These are phyloP conservation scores for Fonsecaea monophora DNA, from an alignment of 2,329 filamentous ascomycete genomes.

Conservation along the genomic window DNA sequence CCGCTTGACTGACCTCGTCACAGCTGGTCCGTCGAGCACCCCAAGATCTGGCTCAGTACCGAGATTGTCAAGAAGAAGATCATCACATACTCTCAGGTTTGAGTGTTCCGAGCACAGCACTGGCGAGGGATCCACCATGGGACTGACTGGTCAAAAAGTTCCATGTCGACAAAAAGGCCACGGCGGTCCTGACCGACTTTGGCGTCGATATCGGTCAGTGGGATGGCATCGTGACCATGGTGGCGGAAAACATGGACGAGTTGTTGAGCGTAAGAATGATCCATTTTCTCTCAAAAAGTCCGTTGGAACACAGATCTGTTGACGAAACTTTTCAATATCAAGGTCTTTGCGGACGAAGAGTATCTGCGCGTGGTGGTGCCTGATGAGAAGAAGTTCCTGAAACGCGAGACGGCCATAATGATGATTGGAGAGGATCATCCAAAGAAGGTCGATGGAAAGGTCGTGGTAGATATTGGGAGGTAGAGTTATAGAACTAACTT, in stretches of 20 bases:
- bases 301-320: neutral
- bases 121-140: neutral
- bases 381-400: conserved; percentile 9
- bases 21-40: neutral
- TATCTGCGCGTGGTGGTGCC: conserved; percentile 12
- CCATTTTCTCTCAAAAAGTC: neutral
- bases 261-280: neutral
- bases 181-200: neutral
- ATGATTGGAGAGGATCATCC: conserved; percentile 6
- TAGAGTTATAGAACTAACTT: neutral
- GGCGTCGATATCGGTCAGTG: neutral
- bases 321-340: neutral
- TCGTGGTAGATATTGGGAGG: neutral
- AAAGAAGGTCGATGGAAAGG: conserved; percentile 4
- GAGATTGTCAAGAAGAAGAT: conserved; percentile 9
- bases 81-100: conserved; percentile 2
- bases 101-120: neutral
- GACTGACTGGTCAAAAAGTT: neutral
- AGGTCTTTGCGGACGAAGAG: conserved; percentile 2
- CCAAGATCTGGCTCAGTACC: conserved; percentile 6
- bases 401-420: conserved; percentile 7
- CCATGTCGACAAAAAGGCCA: conserved; percentile 2
- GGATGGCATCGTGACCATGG: conserved; percentile 4
- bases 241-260: conserved; percentile 8
- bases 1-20: neutral